Evolutionary conservation across 23 red algal genomes (phyloP), one percentile per base, ranked within the genome.

Genomic region (Gracilaria domingensis): DNA sequence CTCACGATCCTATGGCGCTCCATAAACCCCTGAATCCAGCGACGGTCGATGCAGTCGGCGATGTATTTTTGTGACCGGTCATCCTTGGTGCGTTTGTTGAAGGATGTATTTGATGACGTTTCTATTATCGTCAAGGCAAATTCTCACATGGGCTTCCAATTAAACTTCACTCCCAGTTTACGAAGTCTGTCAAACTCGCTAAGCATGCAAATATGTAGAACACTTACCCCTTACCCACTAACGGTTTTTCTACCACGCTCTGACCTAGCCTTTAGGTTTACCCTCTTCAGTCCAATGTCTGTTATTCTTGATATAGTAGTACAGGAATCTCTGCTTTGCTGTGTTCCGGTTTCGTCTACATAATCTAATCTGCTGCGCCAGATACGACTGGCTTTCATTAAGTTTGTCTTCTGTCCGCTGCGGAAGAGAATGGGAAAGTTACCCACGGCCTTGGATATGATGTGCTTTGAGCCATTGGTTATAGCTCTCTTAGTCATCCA

Each of bases 1-100:
- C 84, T 88, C 11, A 88, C 84, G 34, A 88, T 88, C 11, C 84
- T 4, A 33, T 58, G 50, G 24, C 65, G 65, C 1, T 88, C 84
- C 66, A 34, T 66, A 39, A 88, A 88, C 0, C 5, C 6, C 11
- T 88, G 84, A 26, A 65, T 76, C 81, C 81, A 85, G 3, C 81
- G 2, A 5, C 42, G 6, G 8, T 35, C 20, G 34, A 85, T 73
- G 67, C 35, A 44, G 17, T 44, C 5, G 9, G 38, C 5, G 14
- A 67, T 67, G 4, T 13, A 17, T 67, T 33, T 67, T 29, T 32
- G 26, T 33, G 9, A 12, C 1, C 67, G 30, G 6, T 44, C 36
- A 20, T 44, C 67, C 67, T 8, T 21, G 1, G 6, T 73, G 1
- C 11, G 8, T 4, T 18, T 37, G 21, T 42, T n/a, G 34, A 29